A percentile compares a stretch with the other conserved stretches of the same genome.
phyloP scores from a whole-genome alignment of 148 eudicot species.

The Vaccinium macrocarpon region DNA sequence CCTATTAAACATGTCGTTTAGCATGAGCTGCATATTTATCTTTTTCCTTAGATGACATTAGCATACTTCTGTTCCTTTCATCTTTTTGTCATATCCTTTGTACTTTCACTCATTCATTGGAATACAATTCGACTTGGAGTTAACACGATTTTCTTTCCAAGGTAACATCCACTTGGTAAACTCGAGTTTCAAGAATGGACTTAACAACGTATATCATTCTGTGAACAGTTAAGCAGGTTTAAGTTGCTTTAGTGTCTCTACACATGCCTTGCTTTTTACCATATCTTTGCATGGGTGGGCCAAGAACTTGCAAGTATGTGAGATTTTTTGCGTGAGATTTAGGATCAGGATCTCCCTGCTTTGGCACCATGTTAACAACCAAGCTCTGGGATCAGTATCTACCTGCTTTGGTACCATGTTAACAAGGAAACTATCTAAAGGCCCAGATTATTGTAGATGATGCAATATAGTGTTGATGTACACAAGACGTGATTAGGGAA shows the following conservation, averaged over 20 bases:
- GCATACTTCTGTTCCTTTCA: neutral
- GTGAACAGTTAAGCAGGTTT: neutral
- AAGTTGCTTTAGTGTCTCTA: neutral
- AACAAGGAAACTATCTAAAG: neutral
- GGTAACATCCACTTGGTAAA: neutral
- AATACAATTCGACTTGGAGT: neutral
- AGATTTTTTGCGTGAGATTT: neutral
- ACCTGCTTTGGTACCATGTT: neutral
- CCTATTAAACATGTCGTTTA: neutral
- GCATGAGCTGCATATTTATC: neutral
- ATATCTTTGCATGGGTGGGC: neutral
- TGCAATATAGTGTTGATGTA: neutral
- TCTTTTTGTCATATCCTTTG: neutral
- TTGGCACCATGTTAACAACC: neutral
- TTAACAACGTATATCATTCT: neutral
- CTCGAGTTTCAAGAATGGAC: neutral
- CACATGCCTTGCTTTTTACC: neutral
- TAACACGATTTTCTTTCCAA: neutral
- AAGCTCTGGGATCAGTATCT: conserved; percentile 2
- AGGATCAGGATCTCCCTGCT: conserved; percentile 8
- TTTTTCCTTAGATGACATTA: neutral
- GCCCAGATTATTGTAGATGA: neutral
- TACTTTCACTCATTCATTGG: neutral
- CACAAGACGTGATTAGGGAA: neutral
- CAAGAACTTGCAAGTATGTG: neutral